These are phyloP conservation scores for Rhizophora apiculata DNA, from an alignment of 345 rosid genomes.

Conservation along the genomic window DNA sequence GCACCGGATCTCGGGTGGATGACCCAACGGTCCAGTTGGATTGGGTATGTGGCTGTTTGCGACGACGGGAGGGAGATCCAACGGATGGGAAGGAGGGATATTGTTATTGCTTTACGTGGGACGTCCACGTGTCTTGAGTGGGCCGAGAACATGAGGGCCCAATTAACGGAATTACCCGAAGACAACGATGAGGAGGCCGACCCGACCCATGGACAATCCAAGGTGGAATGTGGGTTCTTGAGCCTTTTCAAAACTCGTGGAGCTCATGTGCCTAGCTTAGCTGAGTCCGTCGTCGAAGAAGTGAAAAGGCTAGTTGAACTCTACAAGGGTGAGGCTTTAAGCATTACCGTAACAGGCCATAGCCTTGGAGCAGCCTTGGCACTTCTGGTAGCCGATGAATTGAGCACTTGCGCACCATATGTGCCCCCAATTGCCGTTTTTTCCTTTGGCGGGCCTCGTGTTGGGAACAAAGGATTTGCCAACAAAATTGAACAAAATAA, in stretches of 20 bases:
- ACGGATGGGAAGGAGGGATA: constrained; percentile 93
- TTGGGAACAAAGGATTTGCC: constrained; percentile 26
- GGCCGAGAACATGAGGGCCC: constrained; percentile 83
- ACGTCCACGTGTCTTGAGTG: constrained; percentile 91
- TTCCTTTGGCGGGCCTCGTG: constrained; percentile 31
- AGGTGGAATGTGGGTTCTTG: constrained; percentile 28
- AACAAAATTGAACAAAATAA: constrained; percentile 16
- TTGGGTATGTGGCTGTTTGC: constrained; percentile 90
- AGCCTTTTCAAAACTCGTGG: constrained; percentile 29
- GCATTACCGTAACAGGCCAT: constrained; percentile 35
- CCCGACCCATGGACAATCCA: constrained; percentile 8
- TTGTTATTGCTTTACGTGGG: constrained; percentile 91
- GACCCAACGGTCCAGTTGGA: constrained; percentile 94
- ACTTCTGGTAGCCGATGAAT: constrained; percentile 19
- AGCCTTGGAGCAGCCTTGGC: constrained; percentile 35
- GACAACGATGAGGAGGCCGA: not conserved
- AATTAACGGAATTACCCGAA: constrained; percentile 17
- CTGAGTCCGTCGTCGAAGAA: constrained; percentile 20
- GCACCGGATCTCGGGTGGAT: constrained; percentile 90
- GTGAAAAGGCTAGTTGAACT: constrained; percentile 21
- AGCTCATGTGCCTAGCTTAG: constrained; percentile 23
- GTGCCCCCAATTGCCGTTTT: constrained; percentile 32
- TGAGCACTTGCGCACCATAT: constrained; percentile 10
- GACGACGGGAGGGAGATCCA: constrained; percentile 76
- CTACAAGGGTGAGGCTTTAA: constrained; percentile 26